Evolutionary conservation across 495 filamentous ascomycete genomes (phyloP).

Genomic region (Sphaerosporella brunnea): DNA sequence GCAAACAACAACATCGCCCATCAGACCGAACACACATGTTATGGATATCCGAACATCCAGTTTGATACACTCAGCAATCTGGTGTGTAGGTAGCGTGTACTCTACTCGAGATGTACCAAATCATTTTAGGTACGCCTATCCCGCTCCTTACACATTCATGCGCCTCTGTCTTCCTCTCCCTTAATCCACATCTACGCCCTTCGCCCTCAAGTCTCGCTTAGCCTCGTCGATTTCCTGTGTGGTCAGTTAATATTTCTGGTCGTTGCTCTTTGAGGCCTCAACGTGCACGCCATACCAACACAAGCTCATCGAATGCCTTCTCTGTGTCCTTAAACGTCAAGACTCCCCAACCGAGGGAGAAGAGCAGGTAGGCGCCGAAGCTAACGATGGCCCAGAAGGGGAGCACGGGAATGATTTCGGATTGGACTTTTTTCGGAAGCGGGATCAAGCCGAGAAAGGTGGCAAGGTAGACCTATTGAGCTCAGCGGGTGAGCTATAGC

Average conservation of each 20-base stretch:
- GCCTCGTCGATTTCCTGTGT: conserved; percentile 47
- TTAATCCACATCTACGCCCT: conserved; percentile 61
- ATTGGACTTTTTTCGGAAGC: conserved; percentile 52
- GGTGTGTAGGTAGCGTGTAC: too few relatives aligned
- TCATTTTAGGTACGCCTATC: too few relatives aligned
- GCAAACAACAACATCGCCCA: too few relatives aligned
- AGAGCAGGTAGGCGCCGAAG: conserved; percentile 85
- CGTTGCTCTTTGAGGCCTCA: background rate
- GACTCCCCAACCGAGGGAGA: conserved; percentile 77
- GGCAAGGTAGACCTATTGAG: conserved; percentile 67
- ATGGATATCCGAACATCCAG: too few relatives aligned
- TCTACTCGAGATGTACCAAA: too few relatives aligned
- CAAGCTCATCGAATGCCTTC: conserved; percentile 72
- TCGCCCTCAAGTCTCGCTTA: conserved; percentile 43
- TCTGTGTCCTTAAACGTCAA: conserved; percentile 94
- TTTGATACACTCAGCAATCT: too few relatives aligned
- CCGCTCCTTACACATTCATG: too few relatives aligned
- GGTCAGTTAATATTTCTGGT: background rate
- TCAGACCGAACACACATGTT: too few relatives aligned
- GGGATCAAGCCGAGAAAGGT: conserved; percentile 74
- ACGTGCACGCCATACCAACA: conserved; percentile 24
- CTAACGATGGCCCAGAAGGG: conserved; percentile 84
- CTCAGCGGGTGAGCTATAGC: conserved; percentile 4
- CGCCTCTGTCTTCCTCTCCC: too few relatives aligned
- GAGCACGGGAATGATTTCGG: conserved; percentile 60